These are phyloP conservation scores for Oenanthe javanica DNA, from an alignment of 140 eudicot species.

Conservation along the genomic window DNA sequence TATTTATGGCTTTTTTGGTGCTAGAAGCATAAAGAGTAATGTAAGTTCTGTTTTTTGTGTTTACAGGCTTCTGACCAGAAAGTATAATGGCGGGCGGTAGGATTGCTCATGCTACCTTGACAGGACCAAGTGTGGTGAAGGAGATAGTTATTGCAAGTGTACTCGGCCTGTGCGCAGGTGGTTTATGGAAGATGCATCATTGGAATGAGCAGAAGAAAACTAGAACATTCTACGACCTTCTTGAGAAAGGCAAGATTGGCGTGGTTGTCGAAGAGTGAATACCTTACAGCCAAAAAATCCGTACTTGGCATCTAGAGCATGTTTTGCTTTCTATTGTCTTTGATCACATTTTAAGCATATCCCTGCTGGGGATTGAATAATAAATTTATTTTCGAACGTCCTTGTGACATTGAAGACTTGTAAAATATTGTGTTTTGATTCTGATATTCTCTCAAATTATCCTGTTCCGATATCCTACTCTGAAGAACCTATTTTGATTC, in stretches of 20 bases:
- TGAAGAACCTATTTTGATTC: background rate
- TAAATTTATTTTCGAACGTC: background rate
- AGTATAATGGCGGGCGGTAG: conserved; percentile 20
- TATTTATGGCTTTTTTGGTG: background rate
- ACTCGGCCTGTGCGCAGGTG: conserved; percentile 27
- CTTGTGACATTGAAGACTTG: background rate
- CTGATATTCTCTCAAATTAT: background rate
- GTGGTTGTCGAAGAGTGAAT: conserved; percentile 27
- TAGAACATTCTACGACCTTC: conserved; percentile 30
- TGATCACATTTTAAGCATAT: background rate
- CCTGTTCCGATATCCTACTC: no score
- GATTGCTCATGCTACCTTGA: conserved; percentile 35
- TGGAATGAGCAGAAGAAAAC: conserved; percentile 37
- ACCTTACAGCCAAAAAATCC: background rate
- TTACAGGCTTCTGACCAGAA: background rate
- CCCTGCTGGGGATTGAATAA: background rate
- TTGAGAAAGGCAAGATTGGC: conserved; percentile 31
- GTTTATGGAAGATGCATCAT: conserved; percentile 39
- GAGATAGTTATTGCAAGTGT: conserved; percentile 24
- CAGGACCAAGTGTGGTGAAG: conserved; percentile 41
- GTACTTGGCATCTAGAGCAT: background rate
- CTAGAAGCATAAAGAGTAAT: background rate
- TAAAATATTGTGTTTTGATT: background rate
- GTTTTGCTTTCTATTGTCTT: background rate
- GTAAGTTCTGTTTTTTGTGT: background rate